A percentile compares a stretch with the other conserved stretches of the same genome.
phyloP scores from a whole-genome alignment of 176 grass and related monocot species.

The Aegilops sharonensis region DNA sequence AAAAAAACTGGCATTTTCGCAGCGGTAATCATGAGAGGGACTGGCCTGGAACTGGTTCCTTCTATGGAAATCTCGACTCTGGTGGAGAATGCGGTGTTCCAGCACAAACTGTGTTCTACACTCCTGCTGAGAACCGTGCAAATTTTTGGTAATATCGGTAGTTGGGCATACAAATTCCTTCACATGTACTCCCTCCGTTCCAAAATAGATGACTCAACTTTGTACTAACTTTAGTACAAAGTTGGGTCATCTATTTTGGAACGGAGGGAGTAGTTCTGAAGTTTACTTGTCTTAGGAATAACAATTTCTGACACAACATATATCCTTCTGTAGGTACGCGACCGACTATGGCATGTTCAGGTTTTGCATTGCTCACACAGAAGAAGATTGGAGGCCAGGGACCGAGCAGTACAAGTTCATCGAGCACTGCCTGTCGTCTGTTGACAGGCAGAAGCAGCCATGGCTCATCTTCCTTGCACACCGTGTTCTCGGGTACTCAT shows the following conservation, averaged over 20 bases:
- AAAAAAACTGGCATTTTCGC: not conserved
- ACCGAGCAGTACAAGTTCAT: slow-evolving; percentile 69
- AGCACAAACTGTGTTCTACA: slow-evolving; percentile 90
- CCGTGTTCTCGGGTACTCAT: slow-evolving; percentile 76
- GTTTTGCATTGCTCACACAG: slow-evolving; percentile 72
- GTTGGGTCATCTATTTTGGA: too few species aligned
- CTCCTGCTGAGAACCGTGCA: slow-evolving; percentile 78
- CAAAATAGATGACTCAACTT: too few species aligned
- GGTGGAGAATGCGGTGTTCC: slow-evolving; percentile 92
- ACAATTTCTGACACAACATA: not conserved
- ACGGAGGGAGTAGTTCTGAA: not conserved
- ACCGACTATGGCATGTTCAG: slow-evolving; percentile 74
- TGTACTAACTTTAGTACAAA: too few species aligned
- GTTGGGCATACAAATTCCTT: not conserved
- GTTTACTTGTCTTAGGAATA: not conserved
- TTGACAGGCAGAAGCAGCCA: slow-evolving; percentile 65
- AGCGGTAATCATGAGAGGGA: slow-evolving; percentile 96
- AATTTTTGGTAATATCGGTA: slow-evolving; percentile 63
- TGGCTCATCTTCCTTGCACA: slow-evolving; percentile 82
- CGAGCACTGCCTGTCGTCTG: slow-evolving; percentile 60
- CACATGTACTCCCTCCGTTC: too few species aligned
- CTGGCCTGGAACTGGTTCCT: slow-evolving; percentile 84
- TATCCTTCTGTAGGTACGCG: slow-evolving; percentile 50
- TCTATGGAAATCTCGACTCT: slow-evolving; percentile 66
- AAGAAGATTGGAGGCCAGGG: slow-evolving; percentile 74